Evolutionary conservation across 768 basidiomycete genomes (phyloP).

Genomic region (Nevesoporus exiguus): DNA sequence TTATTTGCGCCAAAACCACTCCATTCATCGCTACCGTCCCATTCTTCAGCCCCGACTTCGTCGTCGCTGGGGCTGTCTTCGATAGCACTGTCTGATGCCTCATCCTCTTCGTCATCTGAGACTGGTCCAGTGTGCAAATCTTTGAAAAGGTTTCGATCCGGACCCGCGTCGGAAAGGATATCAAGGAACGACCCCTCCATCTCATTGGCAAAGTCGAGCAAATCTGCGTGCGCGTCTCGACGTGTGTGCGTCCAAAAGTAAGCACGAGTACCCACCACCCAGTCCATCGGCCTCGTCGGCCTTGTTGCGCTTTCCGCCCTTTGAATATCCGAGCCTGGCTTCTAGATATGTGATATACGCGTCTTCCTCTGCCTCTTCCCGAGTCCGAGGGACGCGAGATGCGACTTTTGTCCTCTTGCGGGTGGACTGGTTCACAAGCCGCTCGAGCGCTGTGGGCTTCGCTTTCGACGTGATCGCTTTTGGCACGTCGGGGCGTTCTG

Average conservation of each 20-base stretch:
- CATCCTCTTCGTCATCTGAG: neutral
- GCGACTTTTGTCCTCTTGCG: slow-evolving; percentile 1
- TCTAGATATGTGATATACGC: slow-evolving; percentile 84
- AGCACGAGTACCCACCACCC: slow-evolving; percentile 54
- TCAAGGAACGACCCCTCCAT: slow-evolving; percentile 13
- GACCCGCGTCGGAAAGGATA: neutral
- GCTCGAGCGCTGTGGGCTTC: slow-evolving; percentile 34
- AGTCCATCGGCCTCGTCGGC: slow-evolving; percentile 72
- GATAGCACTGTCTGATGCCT: neutral
- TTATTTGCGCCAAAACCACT: slow-evolving; percentile 31
- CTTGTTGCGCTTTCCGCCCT: slow-evolving; percentile 42
- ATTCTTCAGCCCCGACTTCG: slow-evolving; percentile 23
- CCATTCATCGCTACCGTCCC: slow-evolving; percentile 34
- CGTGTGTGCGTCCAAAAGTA: neutral
- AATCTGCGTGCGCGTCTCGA: slow-evolving; percentile 36
- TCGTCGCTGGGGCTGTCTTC: neutral
- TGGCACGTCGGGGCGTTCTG: neutral
- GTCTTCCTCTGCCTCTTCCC: slow-evolving; percentile 68
- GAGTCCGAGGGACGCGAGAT: slow-evolving; percentile 27
- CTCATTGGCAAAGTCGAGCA: slow-evolving; percentile 48
- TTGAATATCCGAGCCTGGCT: slow-evolving; percentile 58
- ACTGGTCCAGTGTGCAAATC: neutral
- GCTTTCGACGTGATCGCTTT: slow-evolving; percentile 9
- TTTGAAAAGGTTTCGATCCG: neutral
- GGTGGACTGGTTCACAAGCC: slow-evolving; percentile 23